Conservation (phyloP, 2,329 filamentous ascomycete genomes). For the Tolypocladium ovalisporum region DNA sequence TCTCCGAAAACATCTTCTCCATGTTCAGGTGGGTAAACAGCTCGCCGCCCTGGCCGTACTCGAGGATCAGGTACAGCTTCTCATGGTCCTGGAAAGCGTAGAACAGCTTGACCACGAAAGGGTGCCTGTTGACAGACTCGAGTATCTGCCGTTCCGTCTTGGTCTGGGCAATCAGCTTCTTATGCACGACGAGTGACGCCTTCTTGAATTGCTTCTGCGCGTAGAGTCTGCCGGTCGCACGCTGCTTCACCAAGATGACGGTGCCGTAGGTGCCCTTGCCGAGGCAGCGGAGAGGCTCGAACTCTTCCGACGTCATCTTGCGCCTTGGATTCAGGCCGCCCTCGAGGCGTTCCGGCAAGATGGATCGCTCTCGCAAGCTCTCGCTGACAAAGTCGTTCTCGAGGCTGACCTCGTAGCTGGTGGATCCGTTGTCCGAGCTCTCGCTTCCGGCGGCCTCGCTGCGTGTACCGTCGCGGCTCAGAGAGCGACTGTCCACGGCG, state of each 20-base stretch:
- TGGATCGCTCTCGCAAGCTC: conserved; percentile 35
- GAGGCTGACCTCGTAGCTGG: conserved; percentile 76
- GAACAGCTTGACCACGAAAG: conserved; percentile 95
- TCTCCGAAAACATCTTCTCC: conserved; percentile 90
- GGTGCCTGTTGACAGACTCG: conserved; percentile 91
- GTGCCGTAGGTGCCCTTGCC: conserved; percentile 96
- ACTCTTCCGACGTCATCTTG: conserved; percentile 89
- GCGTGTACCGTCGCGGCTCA: conserved; percentile 44
- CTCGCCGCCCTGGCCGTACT: conserved; percentile 95
- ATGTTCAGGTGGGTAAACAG: conserved; percentile 90
- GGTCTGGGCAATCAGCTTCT: conserved; percentile 91
- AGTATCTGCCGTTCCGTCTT: conserved; percentile 93
- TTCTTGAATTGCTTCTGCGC: conserved; percentile 99
- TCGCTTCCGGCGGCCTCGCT: conserved; percentile 41
- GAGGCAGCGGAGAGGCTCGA: conserved; percentile 80
- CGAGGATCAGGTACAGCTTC: conserved; percentile 92
- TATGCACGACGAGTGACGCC: conserved; percentile 87
- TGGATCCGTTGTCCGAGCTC: conserved; percentile 55
- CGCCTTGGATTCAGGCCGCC: conserved; percentile 45
- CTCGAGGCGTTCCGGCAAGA: conserved; percentile 36
- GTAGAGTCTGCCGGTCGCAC: conserved; percentile 75
- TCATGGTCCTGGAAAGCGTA: conserved; percentile 98
- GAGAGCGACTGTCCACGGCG: conserved; percentile 41
- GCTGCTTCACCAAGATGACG: conserved; percentile 86
- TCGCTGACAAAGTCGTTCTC: conserved; percentile 77